phyloP scores from a whole-genome alignment of 805 yeast genomes.

The Millerozyma miso region DNA sequence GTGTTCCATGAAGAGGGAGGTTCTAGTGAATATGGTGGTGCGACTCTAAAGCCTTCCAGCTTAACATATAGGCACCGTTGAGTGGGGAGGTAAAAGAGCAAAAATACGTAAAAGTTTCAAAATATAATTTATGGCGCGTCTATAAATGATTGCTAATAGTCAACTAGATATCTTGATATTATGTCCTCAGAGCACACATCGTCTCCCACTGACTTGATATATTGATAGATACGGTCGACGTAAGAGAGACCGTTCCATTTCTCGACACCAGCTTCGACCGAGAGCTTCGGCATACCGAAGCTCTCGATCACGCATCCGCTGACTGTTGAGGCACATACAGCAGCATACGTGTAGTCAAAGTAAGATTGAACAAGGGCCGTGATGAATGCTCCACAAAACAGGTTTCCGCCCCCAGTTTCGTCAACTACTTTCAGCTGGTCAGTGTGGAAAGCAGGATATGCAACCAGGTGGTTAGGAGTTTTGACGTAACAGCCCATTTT shows the following conservation, averaged over 20 bases:
- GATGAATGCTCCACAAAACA: constrained; percentile 43
- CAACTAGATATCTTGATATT: too few relatives aligned
- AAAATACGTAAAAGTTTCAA: too few relatives aligned
- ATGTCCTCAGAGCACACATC: too few relatives aligned
- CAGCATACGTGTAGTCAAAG: constrained; percentile 48
- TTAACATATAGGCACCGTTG: too few relatives aligned
- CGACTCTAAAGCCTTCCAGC: too few relatives aligned
- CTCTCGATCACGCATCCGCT: constrained; percentile 82
- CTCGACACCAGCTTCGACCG: constrained; percentile 21
- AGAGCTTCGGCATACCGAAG: constrained; percentile 61
- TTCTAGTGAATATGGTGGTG: too few relatives aligned
- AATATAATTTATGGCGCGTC: too few relatives aligned
- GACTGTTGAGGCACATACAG: constrained; percentile 67
- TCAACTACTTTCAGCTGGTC: constrained; percentile 33
- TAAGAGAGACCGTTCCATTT: constrained; percentile 60
- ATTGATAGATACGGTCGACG: constrained; percentile 39
- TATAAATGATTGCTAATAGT: too few relatives aligned
- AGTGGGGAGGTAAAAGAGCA: too few relatives aligned
- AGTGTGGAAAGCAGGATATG: constrained; percentile 76
- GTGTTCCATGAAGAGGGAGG: too few relatives aligned
- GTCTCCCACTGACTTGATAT: too few relatives aligned
- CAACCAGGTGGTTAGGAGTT: constrained; percentile 21
- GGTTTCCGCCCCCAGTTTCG: constrained; percentile 45
- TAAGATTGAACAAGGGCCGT: constrained; percentile 51
- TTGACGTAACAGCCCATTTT: constrained; percentile 58